A percentile compares a stretch with the other conserved stretches of the same genome.
These are phyloP conservation scores for Candida golubevii DNA, from an alignment of 805 yeast species.

Conservation along the genomic window DNA sequence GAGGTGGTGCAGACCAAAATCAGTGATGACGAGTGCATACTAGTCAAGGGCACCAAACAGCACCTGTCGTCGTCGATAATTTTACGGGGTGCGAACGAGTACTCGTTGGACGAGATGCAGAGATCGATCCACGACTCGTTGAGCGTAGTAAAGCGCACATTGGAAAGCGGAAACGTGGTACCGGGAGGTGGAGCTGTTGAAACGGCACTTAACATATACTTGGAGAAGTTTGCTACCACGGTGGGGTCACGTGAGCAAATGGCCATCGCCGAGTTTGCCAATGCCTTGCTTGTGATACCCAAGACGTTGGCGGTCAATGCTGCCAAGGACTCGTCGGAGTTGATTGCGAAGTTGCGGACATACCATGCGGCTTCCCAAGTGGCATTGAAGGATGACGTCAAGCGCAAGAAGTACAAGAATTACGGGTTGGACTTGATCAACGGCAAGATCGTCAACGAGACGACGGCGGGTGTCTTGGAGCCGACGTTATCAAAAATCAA, in stretches of 20 bases:
- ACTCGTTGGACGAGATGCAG: slow-evolving; percentile 96
- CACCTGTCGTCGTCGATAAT: slow-evolving; percentile 90
- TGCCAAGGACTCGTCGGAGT: slow-evolving; percentile 93
- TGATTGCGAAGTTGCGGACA: slow-evolving; percentile 91
- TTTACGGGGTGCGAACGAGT: slow-evolving; percentile 93
- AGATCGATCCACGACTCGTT: slow-evolving; percentile 93
- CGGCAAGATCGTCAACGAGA: slow-evolving; percentile 89
- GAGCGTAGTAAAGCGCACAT: slow-evolving; percentile 90
- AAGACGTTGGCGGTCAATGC: slow-evolving; percentile 96
- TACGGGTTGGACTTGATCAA: slow-evolving; percentile 89
- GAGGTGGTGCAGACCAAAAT: slow-evolving; percentile 86
- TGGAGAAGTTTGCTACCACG: slow-evolving; percentile 96
- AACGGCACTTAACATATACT: slow-evolving; percentile 87
- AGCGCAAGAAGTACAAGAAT: slow-evolving; percentile 80
- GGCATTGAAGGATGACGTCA: slow-evolving; percentile 76
- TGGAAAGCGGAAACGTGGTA: slow-evolving; percentile 90
- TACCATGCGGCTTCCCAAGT: slow-evolving; percentile 94
- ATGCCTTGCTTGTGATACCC: slow-evolving; percentile 85
- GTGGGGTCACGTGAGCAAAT: slow-evolving; percentile 96
- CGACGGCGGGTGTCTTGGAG: slow-evolving; percentile 83
- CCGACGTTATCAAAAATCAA: slow-evolving; percentile 92
- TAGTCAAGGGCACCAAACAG: slow-evolving; percentile 83
- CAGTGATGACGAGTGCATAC: slow-evolving; percentile 95
- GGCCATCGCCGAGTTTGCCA: slow-evolving; percentile 97
- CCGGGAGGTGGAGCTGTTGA: slow-evolving; percentile 99